phyloP scores from a whole-genome alignment of 2,329 filamentous ascomycete species.

The Trichoderma citrinoviride region DNA sequence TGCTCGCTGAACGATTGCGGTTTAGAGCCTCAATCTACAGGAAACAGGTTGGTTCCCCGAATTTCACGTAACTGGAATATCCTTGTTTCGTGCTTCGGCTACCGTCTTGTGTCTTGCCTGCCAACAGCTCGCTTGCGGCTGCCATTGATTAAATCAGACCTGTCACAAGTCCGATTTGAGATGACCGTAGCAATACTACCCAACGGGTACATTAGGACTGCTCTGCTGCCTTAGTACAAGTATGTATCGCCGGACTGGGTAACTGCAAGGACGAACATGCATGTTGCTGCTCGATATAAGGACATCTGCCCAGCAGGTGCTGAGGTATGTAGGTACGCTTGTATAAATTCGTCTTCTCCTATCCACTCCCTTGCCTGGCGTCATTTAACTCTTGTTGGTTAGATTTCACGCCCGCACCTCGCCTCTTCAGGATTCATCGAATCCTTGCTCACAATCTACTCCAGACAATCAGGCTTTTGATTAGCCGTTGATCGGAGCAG shows the following conservation, averaged over 20 bases:
- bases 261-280: too few relatives aligned
- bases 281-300: too few relatives aligned
- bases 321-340: background rate
- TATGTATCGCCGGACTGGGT: too few relatives aligned
- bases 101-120: background rate
- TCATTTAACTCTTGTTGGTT: background rate
- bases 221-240: too few relatives aligned
- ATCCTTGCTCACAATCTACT: too few relatives aligned
- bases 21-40: background rate
- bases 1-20: background rate
- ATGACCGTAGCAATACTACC: background rate
- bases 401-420: background rate
- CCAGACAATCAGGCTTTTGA: background rate
- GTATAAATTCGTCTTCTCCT: background rate
- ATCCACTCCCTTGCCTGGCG: background rate
- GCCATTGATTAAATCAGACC: background rate
- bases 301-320: background rate
- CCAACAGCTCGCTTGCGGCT: slow-evolving; percentile 4
- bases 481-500: background rate
- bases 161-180: background rate
- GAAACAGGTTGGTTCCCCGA: background rate
- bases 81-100: background rate
- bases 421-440: background rate
- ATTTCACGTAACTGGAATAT: background rate
- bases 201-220: too few relatives aligned